Evolutionary conservation across 129 eudicot species (phyloP), one percentile per base, ranked within the genome.

Genomic region (Logfia minima): DNA sequence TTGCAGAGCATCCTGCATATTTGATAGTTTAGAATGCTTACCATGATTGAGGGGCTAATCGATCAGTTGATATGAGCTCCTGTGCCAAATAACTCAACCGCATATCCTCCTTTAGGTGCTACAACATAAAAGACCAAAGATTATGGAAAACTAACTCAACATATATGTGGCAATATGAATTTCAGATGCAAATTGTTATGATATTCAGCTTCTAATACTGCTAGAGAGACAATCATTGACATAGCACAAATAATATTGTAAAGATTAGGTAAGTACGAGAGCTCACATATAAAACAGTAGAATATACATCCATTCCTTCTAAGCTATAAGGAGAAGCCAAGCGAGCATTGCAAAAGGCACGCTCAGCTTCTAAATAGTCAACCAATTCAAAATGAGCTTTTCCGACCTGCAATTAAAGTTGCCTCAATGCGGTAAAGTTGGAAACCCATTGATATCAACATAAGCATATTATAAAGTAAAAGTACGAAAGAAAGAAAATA

Each of bases 41-140:
- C 99, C 99, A 95, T 31, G 99, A 83, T 79, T 95, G 99, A 79
- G 97, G 95, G 75, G 99, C 92, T 82, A 95, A 86, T 59, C 99
- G 97, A 61, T 95, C 99, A 19, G 90, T 92, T 83, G 99, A 89
- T 82, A 95, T 74, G 78, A 95, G 88, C 88, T 91, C 97, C 80
- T 95, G 97, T 63, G 99, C 92, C 82, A 95, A 86, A 88, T 95
- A 95, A 82, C 95, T 95, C 82, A 95, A 77, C 81, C 87, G 92
- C 99, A 95, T 95, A 74, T 92, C 99, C 88, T 95, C 95, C 90
- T 92, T 95, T 79, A 95, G 70, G 82, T 89, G 99, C 99, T 95
- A 82, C 67, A 82, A 75, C 59, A 83, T 34, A 31, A 70, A 71
- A 76, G 19, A 24, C 41, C 62, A 66, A 78, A 21, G 41, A 66